Conservation (phyloP, 2,329 filamentous ascomycete genomes). For the Xylariomycetidae sp. region DNA sequence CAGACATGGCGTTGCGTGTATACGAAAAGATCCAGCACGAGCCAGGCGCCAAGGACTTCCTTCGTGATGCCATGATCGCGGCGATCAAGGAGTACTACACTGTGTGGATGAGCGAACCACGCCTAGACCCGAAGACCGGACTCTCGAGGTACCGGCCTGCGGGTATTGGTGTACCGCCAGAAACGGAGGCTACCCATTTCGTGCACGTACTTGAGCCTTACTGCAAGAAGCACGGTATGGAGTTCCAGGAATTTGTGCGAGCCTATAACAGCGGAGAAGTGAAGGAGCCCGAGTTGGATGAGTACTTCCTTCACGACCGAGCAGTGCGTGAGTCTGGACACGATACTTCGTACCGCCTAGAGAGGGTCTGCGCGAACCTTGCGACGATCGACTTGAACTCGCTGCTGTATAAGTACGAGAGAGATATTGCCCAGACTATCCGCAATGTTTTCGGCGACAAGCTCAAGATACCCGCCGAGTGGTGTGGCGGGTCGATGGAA, state of each 20-base stretch:
- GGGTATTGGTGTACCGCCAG: slow-evolving; percentile 79
- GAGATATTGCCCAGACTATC: slow-evolving; percentile 83
- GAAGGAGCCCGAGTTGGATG: slow-evolving; percentile 79
- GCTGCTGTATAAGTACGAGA: slow-evolving; percentile 93
- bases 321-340: slow-evolving; percentile 95
- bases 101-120: slow-evolving; percentile 76
- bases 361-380: slow-evolving; percentile 78
- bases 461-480: slow-evolving; percentile 76
- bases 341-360: slow-evolving; percentile 90
- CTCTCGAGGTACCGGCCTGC: slow-evolving; percentile 80
- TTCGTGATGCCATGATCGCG: slow-evolving; percentile 72
- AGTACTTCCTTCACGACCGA: slow-evolving; percentile 94
- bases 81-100: slow-evolving; percentile 96
- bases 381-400: slow-evolving; percentile 95
- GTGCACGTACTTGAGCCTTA: slow-evolving; percentile 77
- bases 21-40: slow-evolving; percentile 92
- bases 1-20: slow-evolving; percentile 91
- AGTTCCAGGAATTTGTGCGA: slow-evolving; percentile 75
- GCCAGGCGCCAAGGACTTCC: slow-evolving; percentile 71
- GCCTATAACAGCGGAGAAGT: slow-evolving; percentile 79
- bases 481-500: slow-evolving; percentile 61
- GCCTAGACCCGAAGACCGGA: slow-evolving; percentile 70
- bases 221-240: slow-evolving; percentile 75
- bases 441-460: slow-evolving; percentile 77
- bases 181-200: slow-evolving; percentile 86